Conservation (phyloP, 164 flowering plant genomes). For the Hamamelis virginiana region DNA sequence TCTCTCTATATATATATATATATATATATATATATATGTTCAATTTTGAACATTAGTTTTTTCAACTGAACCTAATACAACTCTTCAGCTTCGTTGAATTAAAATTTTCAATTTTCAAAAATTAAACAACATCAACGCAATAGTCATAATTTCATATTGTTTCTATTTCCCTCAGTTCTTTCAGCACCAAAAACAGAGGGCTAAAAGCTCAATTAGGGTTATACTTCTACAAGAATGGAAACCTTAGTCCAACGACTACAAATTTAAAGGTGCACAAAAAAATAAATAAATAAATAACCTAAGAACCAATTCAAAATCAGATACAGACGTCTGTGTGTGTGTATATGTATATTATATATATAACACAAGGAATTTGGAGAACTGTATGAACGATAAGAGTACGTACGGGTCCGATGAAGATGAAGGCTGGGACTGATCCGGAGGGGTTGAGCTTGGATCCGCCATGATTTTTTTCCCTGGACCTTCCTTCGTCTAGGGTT, state of each 20-base stretch:
- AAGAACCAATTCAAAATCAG: neutral
- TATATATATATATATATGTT: too few relatives aligned
- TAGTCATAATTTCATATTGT: neutral
- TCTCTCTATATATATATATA: too few relatives aligned
- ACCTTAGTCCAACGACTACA: neutral
- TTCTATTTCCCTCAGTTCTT: neutral
- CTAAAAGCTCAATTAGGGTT: neutral
- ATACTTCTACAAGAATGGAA: neutral
- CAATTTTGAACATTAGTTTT: too few relatives aligned
- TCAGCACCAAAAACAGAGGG: neutral
- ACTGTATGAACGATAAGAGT: neutral
- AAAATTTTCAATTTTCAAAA: too few relatives aligned
- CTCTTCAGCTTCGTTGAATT: too few relatives aligned
- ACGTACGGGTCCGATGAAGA: slow-evolving; percentile 33
- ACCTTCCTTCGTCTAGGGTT: slow-evolving; percentile 8
- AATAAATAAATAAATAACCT: neutral
- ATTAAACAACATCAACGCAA: neutral
- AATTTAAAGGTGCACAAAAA: neutral
- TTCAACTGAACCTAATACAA: too few relatives aligned
- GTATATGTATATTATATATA: too few relatives aligned
- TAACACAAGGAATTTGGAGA: too few relatives aligned
- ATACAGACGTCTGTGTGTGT: too few relatives aligned
- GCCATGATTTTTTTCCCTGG: slow-evolving; percentile 18
- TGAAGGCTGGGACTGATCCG: slow-evolving; percentile 22
- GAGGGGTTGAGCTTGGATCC: slow-evolving; percentile 21